Evolutionary conservation across 805 yeast genomes (phyloP).

Genomic region (Cyberlindnera amylophila): DNA sequence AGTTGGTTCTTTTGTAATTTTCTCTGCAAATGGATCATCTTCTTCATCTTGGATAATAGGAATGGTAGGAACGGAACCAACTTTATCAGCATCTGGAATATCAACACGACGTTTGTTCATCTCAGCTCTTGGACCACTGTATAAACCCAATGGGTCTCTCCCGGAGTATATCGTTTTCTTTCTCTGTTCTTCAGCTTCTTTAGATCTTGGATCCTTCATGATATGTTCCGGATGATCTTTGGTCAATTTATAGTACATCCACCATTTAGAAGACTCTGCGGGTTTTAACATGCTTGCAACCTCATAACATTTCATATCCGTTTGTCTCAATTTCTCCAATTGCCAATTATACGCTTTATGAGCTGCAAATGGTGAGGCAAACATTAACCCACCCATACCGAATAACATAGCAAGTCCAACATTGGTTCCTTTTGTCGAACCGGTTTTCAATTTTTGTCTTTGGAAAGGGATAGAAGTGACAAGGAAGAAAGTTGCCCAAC

Average conservation of each 20-base stretch:
- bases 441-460: conserved; percentile 31
- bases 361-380: conserved; percentile 32
- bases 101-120: conserved; percentile 14
- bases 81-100: conserved; percentile 10
- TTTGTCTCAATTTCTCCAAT: conserved; percentile 29
- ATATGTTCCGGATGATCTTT: conserved; percentile 47
- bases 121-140: conserved; percentile 31
- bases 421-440: conserved; percentile 34
- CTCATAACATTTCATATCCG: conserved; percentile 32
- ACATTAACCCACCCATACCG: conserved; percentile 38
- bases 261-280: conserved; percentile 40
- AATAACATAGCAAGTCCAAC: conserved; percentile 39
- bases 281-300: conserved; percentile 29
- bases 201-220: conserved; percentile 51
- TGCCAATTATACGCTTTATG: conserved; percentile 31
- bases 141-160: conserved; percentile 36
- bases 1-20: conserved; percentile 1
- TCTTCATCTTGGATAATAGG: conserved; percentile 1
- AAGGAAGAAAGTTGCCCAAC: conserved; percentile 39
- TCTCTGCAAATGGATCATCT: conserved; percentile 26
- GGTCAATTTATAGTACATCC: conserved; percentile 49
- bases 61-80: neutral
- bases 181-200: conserved; percentile 29
- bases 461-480: conserved; percentile 43
- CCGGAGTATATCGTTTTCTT: conserved; percentile 30